Percentiles rank a stretch among this genome's conserved stretches.
Conservation (phyloP, 192 early-diverging fungal genomes). For the Coemansia erecta region DNA sequence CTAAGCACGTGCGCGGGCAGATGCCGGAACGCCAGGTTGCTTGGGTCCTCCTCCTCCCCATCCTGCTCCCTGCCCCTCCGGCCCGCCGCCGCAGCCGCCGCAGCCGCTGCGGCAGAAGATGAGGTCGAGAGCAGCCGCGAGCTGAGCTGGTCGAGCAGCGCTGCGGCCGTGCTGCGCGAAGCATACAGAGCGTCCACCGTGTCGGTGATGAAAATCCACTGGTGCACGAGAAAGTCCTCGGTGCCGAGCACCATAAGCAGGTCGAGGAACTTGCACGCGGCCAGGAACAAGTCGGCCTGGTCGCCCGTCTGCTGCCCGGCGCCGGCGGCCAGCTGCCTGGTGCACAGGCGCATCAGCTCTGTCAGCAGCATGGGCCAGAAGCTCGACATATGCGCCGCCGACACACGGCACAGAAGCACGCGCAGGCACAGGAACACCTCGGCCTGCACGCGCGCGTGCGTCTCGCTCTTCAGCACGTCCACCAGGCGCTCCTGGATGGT, state of each 20-base stretch:
- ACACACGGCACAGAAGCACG: conserved; percentile 75
- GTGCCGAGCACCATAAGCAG: conserved; percentile 74
- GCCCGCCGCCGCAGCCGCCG: conserved; percentile 7
- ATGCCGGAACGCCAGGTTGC: too few relatives aligned
- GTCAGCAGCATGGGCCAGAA: conserved; percentile 91
- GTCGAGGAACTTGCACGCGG: conserved; percentile 88
- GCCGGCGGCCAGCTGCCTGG: conserved; percentile 20
- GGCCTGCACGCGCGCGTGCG: conserved; percentile 68
- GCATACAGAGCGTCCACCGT: conserved; percentile 68
- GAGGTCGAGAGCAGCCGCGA: conserved; percentile 57
- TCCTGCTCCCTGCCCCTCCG: too few relatives aligned
- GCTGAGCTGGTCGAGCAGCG: conserved; percentile 68
- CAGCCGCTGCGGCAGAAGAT: too few relatives aligned
- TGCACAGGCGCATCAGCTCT: conserved; percentile 65
- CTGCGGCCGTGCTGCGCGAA: conserved; percentile 52
- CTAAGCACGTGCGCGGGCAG: too few relatives aligned
- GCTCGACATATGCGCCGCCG: conserved; percentile 78
- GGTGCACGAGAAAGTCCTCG: conserved; percentile 84
- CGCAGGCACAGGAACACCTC: conserved; percentile 86
- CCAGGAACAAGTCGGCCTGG: conserved; percentile 69
- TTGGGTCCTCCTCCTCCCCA: too few relatives aligned
- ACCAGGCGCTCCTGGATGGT: conserved; percentile 84
- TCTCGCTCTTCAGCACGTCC: conserved; percentile 73
- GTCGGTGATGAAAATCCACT: conserved; percentile 94
- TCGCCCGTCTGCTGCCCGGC: conserved; percentile 54